Evolutionary conservation across 2,329 filamentous ascomycete genomes (phyloP), one percentile per base, ranked within the genome.

Genomic region (Calonectria honghensis): DNA sequence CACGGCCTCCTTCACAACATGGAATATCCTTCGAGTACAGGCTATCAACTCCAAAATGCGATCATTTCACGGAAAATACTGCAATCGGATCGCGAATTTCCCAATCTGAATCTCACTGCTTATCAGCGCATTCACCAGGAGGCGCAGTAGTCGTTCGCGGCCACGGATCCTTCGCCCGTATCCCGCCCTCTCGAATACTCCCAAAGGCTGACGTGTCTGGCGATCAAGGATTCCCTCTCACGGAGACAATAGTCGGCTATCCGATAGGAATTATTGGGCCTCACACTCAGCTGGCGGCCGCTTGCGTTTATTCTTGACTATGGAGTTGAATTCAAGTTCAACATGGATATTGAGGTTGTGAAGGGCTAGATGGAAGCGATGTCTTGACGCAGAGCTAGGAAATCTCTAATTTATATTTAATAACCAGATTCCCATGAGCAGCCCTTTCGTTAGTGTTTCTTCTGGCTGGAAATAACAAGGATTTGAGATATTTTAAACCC

Each of bases 321-420:
- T 67, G 65, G 70, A 52, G 73, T 67, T 32, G 6, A 63, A 32
- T 4, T 68, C 50, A 14, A 65, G 51, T 61, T 73, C 50, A 68
- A 35, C 45, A 39, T 54, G 54, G 54, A 68, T 54, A 52, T 39
- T 35, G 59, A 70, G 59, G 27, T 59, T 29, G 45, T 11, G 24
- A 37, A 61, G 14, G 27, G 32, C 51, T 63, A 20, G n/a, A 41
- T 45, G 24, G n/a, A 29, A 45, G 9, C 32, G 27, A 66, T 48
- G 57, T 39, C 27, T 39, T 59, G 32, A 45, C 57, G 9, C 37
- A 73, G 24, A 70, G 52, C 27, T 27, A 57, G 32, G 37, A 16
- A 70, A 32, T 61, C 6, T 32, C 18, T n/a, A 31, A 7, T 29
- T 73, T 75, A 51, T 75, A 67, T 70, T 75, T 66, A 72, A 75